Percentiles rank a stretch among this genome's conserved stretches.
These are phyloP conservation scores for Russula griseocarnosa DNA, from an alignment of 768 basidiomycete species.

Conservation along the genomic window DNA sequence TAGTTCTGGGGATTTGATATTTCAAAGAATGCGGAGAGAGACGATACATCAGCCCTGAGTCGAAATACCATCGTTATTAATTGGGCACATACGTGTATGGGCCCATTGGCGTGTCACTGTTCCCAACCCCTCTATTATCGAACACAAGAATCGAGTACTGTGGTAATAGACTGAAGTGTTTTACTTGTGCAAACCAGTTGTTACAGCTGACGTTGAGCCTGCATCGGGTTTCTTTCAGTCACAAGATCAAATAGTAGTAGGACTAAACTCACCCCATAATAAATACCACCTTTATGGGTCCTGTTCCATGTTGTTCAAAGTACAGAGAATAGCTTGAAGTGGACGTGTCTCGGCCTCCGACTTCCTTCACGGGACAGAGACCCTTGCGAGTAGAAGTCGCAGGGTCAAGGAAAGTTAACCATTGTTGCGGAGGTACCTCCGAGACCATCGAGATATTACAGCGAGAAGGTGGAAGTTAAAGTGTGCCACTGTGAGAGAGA, in stretches of 20 bases:
- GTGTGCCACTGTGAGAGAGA: background rate
- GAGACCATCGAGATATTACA: background rate
- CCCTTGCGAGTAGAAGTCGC: slow-evolving; percentile 63
- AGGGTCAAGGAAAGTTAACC: slow-evolving; percentile 52
- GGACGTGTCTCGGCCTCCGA: slow-evolving; percentile 42
- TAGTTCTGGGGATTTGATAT: slow-evolving; percentile 45
- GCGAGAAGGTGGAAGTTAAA: background rate
- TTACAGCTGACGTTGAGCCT: slow-evolving; percentile 63
- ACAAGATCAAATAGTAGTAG: background rate
- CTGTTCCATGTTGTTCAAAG: slow-evolving; percentile 71
- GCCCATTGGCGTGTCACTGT: slow-evolving; percentile 64
- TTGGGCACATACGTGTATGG: slow-evolving; percentile 63
- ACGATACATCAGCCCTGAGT: background rate
- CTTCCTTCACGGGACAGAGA: slow-evolving; percentile 64
- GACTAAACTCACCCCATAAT: slow-evolving; percentile 59
- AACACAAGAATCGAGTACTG: slow-evolving; percentile 67
- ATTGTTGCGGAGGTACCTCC: slow-evolving; percentile 23
- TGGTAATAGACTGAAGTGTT: slow-evolving; percentile 52
- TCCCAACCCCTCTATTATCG: slow-evolving; percentile 81
- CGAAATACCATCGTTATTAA: slow-evolving; percentile 14
- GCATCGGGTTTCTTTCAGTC: background rate
- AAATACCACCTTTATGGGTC: slow-evolving; percentile 61
- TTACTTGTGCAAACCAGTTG: slow-evolving; percentile 61
- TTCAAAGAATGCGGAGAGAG: background rate
- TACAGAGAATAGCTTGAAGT: slow-evolving; percentile 72